phyloP scores from a whole-genome alignment of 2,329 filamentous ascomycete species.

The Ophiosphaerella herpotricha region DNA sequence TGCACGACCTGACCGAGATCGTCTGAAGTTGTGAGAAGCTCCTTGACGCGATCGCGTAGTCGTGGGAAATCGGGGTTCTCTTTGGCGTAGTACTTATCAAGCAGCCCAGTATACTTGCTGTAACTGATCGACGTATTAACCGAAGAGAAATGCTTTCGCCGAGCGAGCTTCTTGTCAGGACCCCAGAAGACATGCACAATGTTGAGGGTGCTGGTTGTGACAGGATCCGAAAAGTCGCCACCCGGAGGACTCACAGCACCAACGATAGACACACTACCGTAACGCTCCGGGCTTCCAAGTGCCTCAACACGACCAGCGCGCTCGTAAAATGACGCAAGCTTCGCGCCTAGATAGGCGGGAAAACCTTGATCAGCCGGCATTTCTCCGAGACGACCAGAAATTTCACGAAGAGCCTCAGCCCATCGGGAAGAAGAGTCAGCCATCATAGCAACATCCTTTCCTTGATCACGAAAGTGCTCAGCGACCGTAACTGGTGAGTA shows the following conservation, averaged over 20 bases:
- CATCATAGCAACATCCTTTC: slow-evolving; percentile 99
- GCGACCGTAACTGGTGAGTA: slow-evolving; percentile 65
- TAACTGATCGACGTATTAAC: slow-evolving; percentile 96
- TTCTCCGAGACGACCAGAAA: slow-evolving; percentile 97
- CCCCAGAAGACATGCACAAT: slow-evolving; percentile 99
- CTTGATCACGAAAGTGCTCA: slow-evolving; percentile 97
- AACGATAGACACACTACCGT: slow-evolving; percentile 95
- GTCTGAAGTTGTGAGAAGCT: slow-evolving; percentile 91
- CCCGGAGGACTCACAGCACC: slow-evolving; percentile 95
- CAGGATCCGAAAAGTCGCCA: slow-evolving; percentile 98
- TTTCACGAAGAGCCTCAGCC: slow-evolving; percentile 97
- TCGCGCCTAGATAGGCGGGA: slow-evolving; percentile 94
- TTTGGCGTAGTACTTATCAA: slow-evolving; percentile 95
- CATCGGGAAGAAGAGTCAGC: slow-evolving; percentile 97
- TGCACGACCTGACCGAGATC: slow-evolving; percentile 98
- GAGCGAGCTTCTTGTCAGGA: slow-evolving; percentile 98
- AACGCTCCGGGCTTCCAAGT: slow-evolving; percentile 84
- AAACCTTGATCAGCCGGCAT: slow-evolving; percentile 99
- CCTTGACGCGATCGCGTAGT: slow-evolving; percentile 89
- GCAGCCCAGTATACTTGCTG: slow-evolving; percentile 88
- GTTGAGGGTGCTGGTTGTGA: slow-evolving; percentile 88
- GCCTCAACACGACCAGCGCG: slow-evolving; percentile 86
- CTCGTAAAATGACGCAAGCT: slow-evolving; percentile 99
- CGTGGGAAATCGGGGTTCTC: slow-evolving; percentile 92
- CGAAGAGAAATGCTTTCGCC: slow-evolving; percentile 98